A percentile compares a stretch with the other conserved stretches of the same genome.
phyloP scores from a whole-genome alignment of 768 basidiomycete genomes.

The Hortiboletus campestris region DNA sequence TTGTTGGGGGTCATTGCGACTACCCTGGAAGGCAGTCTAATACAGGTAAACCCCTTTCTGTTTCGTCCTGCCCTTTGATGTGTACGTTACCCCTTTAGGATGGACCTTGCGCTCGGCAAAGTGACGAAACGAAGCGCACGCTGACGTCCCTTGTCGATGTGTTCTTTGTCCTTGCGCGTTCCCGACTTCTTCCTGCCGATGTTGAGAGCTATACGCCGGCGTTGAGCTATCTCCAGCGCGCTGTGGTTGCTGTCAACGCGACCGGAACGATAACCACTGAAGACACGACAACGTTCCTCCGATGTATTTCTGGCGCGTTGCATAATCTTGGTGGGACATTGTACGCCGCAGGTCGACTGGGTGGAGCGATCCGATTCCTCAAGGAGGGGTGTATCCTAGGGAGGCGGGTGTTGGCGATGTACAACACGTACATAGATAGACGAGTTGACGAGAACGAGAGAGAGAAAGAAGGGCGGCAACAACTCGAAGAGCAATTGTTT shows the following conservation, averaged over 20 bases:
- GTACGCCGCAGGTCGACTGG: slow-evolving; percentile 62
- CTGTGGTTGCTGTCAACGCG: slow-evolving; percentile 29
- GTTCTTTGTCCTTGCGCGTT: slow-evolving; percentile 52
- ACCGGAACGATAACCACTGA: slow-evolving; percentile 7
- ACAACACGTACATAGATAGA: neutral
- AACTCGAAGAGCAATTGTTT: slow-evolving; percentile 62
- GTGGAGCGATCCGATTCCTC: slow-evolving; percentile 66
- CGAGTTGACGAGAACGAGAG: slow-evolving; percentile 24
- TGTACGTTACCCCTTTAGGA: slow-evolving; percentile 1
- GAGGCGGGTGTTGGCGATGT: slow-evolving; percentile 41
- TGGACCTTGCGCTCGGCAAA: neutral
- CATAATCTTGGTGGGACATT: slow-evolving; percentile 68
- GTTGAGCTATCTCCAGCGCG: slow-evolving; percentile 47
- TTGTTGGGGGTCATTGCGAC: slow-evolving; percentile 39
- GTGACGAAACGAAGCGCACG: slow-evolving; percentile 31
- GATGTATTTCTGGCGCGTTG: slow-evolving; percentile 71
- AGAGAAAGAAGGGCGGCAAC: slow-evolving; percentile 47
- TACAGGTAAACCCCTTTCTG: slow-evolving; percentile 26
- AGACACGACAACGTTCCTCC: slow-evolving; percentile 50
- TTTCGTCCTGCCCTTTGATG: neutral
- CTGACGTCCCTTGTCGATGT: slow-evolving; percentile 52
- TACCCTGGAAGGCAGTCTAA: slow-evolving; percentile 31
- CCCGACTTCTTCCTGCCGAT: slow-evolving; percentile 38
- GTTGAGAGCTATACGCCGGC: slow-evolving; percentile 46
- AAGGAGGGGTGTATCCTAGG: slow-evolving; percentile 59